These are phyloP conservation scores for Zancudomyces culisetae DNA, from an alignment of 371 early-diverging fungal genomes.

Conservation along the genomic window DNA sequence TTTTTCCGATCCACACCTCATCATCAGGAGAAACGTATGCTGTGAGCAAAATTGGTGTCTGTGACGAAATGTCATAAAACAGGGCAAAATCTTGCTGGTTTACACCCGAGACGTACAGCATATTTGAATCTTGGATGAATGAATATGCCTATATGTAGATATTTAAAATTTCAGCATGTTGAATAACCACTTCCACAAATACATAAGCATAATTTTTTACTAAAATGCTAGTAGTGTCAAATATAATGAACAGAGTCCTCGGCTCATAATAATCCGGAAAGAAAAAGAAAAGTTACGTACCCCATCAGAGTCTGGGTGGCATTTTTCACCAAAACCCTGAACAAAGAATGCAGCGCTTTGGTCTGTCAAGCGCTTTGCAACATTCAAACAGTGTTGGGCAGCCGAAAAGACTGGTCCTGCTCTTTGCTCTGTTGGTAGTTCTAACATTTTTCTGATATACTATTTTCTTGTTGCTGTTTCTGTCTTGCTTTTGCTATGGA, in stretches of 20 bases:
- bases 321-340: constrained; percentile 35
- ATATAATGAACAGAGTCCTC: no score
- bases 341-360: constrained; percentile 43
- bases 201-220: no score
- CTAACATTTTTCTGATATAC: no score
- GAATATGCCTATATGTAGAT: constrained; percentile 35
- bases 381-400: constrained; percentile 35
- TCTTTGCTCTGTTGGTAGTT: neutral
- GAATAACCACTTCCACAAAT: no score
- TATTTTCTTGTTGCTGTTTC: no score
- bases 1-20: constrained; percentile 70
- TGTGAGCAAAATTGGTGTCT: constrained; percentile 39
- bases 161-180: no score
- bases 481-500: no score
- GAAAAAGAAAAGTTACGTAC: constrained; percentile 8
- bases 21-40: constrained; percentile 49
- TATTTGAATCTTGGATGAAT: constrained; percentile 76
- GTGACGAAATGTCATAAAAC: constrained; percentile 40
- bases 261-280: no score
- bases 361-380: constrained; percentile 33
- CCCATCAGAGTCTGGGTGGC: constrained; percentile 56
- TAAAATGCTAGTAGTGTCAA: no score
- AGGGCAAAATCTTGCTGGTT: constrained; percentile 55
- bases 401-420: neutral
- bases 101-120: constrained; percentile 53